phyloP scores from a whole-genome alignment of 1,284 basidiomycete genomes.

The Psilocybe mexicana region DNA sequence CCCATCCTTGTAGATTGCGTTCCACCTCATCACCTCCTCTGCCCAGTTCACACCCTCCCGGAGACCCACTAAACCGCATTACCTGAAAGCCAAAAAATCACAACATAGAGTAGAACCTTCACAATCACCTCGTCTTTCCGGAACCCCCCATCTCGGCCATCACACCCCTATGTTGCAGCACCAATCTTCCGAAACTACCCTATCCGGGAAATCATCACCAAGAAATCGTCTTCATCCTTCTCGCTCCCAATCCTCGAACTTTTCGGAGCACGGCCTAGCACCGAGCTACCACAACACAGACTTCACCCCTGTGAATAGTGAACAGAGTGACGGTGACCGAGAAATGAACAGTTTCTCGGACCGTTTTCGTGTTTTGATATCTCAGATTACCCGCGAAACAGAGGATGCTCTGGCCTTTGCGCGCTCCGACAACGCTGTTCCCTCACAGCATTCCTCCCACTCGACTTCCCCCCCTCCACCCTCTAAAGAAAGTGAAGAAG shows the following conservation, averaged over 20 bases:
- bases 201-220: slow-evolving; percentile 24
- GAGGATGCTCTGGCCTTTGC: slow-evolving; percentile 48
- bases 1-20: slow-evolving; percentile 18
- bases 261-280: slow-evolving; percentile 18
- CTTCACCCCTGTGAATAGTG: slow-evolving; percentile 15
- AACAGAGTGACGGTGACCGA: slow-evolving; percentile 8
- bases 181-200: slow-evolving; percentile 22
- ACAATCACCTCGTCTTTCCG: slow-evolving; percentile 24
- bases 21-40: slow-evolving; percentile 22
- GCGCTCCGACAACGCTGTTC: slow-evolving; percentile 26
- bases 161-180: slow-evolving; percentile 13
- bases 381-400: slow-evolving; percentile 50
- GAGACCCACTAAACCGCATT: slow-evolving; percentile 12
- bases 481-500: slow-evolving; percentile 3
- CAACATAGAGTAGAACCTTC: slow-evolving; percentile 21
- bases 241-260: slow-evolving; percentile 24
- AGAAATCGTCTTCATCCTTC: slow-evolving; percentile 21
- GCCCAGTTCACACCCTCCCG: slow-evolving; percentile 19
- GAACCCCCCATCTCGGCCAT: slow-evolving; percentile 13
- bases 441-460: slow-evolving; percentile 15
- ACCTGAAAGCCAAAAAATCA: slow-evolving; percentile 16
- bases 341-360: slow-evolving; percentile 41
- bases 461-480: slow-evolving; percentile 7
- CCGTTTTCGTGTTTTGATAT: slow-evolving; percentile 50
- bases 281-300: slow-evolving; percentile 16